Evolutionary conservation across 345 rosid genomes (phyloP).

Genomic region (Eutrema heterophyllum): DNA sequence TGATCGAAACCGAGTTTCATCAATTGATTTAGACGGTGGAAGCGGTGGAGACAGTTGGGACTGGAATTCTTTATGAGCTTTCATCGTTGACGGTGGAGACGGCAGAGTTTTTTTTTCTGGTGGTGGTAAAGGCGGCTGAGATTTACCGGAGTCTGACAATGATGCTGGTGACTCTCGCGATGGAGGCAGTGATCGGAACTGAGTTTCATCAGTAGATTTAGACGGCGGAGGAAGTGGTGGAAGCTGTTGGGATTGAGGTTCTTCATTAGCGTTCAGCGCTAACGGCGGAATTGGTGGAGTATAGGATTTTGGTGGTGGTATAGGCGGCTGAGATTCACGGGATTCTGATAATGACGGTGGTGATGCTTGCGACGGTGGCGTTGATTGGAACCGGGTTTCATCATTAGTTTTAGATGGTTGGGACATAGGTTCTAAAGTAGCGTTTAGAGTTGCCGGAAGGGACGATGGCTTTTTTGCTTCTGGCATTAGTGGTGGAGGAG

Average conservation of each 20-base stretch:
- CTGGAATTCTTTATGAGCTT: not conserved
- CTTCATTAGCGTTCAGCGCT: not conserved
- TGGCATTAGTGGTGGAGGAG: not conserved
- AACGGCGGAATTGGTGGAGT: not conserved
- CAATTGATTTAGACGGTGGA: not conserved
- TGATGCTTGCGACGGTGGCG: not conserved
- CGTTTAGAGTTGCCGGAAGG: not conserved
- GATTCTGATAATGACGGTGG: not conserved
- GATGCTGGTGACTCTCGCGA: not conserved
- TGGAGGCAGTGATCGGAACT: not conserved
- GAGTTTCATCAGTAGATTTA: not conserved
- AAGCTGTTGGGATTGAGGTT: not conserved
- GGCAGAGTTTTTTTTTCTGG: not conserved
- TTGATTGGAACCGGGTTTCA: not conserved
- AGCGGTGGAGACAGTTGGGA: not conserved
- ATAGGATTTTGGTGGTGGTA: not conserved
- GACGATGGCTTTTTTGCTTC: not conserved
- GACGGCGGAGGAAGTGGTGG: not conserved
- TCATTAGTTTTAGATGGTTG: conserved; percentile 3
- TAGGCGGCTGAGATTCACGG: not conserved
- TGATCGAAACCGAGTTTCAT: not conserved
- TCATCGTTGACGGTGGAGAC: not conserved
- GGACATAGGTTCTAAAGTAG: not conserved
- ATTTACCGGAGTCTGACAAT: not conserved
- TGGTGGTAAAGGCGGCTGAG: not conserved